phyloP scores from a whole-genome alignment of 108 stramenopile genomes.

The Skeletonema menzelii region DNA sequence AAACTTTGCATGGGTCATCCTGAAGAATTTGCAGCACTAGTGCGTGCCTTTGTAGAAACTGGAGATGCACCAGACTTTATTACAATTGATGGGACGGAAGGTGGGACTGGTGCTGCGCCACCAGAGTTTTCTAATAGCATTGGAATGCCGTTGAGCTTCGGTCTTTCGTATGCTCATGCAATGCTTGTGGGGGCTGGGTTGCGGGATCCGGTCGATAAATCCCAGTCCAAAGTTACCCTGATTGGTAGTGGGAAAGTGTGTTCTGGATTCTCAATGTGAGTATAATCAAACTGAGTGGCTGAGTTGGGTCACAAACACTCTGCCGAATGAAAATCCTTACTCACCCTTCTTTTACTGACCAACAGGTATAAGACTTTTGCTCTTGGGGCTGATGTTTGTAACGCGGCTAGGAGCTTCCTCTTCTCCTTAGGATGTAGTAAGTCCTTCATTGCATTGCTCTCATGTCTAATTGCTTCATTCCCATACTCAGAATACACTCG shows the following conservation, averaged over 20 bases:
- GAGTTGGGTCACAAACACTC: not conserved
- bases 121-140: constrained; percentile 83
- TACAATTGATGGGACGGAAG: constrained; percentile 84
- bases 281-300: not conserved
- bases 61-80: constrained; percentile 77
- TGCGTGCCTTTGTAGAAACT: constrained; percentile 65
- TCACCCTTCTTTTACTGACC: not conserved
- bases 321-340: not conserved
- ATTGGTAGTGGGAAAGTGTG: constrained; percentile 80
- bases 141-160: constrained; percentile 82
- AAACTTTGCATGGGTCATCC: constrained; percentile 85
- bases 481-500: too few species aligned
- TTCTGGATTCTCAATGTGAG: constrained; percentile 71
- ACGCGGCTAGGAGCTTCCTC: constrained; percentile 84
- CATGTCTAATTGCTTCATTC: too few species aligned
- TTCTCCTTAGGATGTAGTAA: constrained; percentile 75
- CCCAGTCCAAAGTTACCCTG: constrained; percentile 51
- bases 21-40: constrained; percentile 57
- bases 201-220: constrained; percentile 47
- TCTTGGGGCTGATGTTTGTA: constrained; percentile 82
- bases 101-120: constrained; percentile 92
- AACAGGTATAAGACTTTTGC: constrained; percentile 56
- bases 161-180: constrained; percentile 65
- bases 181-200: constrained; percentile 77
- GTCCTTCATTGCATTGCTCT: too few species aligned